A percentile compares a stretch with the other conserved stretches of the same genome.
These are phyloP conservation scores for Scheffersomyces coipomensis DNA, from an alignment of 805 yeast species.

Conservation along the genomic window DNA sequence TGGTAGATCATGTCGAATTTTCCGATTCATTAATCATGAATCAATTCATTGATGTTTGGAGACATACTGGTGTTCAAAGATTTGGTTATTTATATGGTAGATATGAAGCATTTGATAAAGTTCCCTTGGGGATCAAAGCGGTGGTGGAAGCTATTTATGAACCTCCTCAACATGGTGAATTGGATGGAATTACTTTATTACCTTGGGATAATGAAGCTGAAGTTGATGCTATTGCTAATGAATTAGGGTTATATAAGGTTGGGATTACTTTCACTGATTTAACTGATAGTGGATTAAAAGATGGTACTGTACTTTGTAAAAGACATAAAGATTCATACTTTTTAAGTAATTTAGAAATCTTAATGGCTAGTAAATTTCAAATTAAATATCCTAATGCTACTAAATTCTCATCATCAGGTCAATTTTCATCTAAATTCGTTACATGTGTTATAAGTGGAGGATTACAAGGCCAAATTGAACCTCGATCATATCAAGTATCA, in stretches of 20 bases:
- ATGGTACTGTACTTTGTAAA: constrained; percentile 88
- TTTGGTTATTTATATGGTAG: constrained; percentile 82
- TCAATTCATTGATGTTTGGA: constrained; percentile 88
- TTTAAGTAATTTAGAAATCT: constrained; percentile 80
- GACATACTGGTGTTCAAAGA: constrained; percentile 83
- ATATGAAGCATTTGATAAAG: constrained; percentile 73
- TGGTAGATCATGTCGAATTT: constrained; percentile 98
- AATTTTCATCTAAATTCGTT: constrained; percentile 84
- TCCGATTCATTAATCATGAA: constrained; percentile 72
- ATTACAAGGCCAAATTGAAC: constrained; percentile 80
- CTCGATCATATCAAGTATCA: constrained; percentile 86
- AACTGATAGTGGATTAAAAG: constrained; percentile 79
- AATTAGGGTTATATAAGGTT: constrained; percentile 65
- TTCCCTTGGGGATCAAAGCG: constrained; percentile 92
- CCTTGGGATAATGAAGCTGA: constrained; percentile 54
- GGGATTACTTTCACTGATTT: constrained; percentile 91
- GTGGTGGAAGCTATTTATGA: constrained; percentile 93
- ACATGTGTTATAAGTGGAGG: constrained; percentile 96
- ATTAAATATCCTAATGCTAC: constrained; percentile 58
- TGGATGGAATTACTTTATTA: constrained; percentile 73
- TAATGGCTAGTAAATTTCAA: constrained; percentile 83
- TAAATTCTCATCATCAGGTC: constrained; percentile 60
- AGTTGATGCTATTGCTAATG: constrained; percentile 52
- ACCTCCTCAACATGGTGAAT: constrained; percentile 83
- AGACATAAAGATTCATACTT: constrained; percentile 92